Conservation (phyloP, 139 green algal species). For the Chlamydomonas sp. region DNA sequence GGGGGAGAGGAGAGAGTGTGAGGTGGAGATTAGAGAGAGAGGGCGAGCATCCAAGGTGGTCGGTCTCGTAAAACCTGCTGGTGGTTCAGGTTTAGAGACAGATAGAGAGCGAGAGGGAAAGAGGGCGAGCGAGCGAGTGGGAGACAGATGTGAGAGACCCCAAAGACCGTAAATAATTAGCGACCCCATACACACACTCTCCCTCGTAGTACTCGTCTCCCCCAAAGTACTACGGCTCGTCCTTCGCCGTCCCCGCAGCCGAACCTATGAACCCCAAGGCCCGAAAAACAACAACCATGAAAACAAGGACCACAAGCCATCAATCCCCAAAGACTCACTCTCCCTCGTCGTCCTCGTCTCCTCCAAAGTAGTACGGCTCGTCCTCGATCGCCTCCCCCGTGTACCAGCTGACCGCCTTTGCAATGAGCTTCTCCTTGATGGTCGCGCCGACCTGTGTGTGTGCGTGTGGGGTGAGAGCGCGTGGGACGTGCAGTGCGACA, state of each 20-base stretch:
- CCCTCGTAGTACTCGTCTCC: slow-evolving; percentile 17
- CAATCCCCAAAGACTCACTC: not conserved
- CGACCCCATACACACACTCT: not conserved
- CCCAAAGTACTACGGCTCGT: slow-evolving; percentile 41
- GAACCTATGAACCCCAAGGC: slow-evolving; percentile 82
- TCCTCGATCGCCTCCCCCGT: slow-evolving; percentile 81
- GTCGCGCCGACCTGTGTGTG: slow-evolving; percentile 35
- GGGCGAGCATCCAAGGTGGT: too few species aligned
- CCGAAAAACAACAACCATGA: not conserved
- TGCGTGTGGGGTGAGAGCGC: not conserved
- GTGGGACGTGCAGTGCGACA: not conserved
- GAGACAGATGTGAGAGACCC: too few species aligned
- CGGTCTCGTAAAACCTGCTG: not conserved
- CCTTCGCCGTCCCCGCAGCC: slow-evolving; percentile 77
- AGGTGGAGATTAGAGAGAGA: too few species aligned
- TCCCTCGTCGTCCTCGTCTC: slow-evolving; percentile 15
- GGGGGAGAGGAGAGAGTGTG: too few species aligned
- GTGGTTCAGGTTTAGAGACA: too few species aligned
- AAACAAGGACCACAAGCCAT: not conserved
- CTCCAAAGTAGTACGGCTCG: slow-evolving; percentile 33
- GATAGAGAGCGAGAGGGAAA: too few species aligned
- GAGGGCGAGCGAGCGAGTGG: too few species aligned
- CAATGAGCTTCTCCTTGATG: slow-evolving; percentile 79
- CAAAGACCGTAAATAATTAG: too few species aligned
- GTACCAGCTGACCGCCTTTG: slow-evolving; percentile 79